A percentile compares a stretch with the other conserved stretches of the same genome.
Evolutionary conservation across 805 yeast species (phyloP).

Genomic region (Sugiyamaella chiloensis): DNA sequence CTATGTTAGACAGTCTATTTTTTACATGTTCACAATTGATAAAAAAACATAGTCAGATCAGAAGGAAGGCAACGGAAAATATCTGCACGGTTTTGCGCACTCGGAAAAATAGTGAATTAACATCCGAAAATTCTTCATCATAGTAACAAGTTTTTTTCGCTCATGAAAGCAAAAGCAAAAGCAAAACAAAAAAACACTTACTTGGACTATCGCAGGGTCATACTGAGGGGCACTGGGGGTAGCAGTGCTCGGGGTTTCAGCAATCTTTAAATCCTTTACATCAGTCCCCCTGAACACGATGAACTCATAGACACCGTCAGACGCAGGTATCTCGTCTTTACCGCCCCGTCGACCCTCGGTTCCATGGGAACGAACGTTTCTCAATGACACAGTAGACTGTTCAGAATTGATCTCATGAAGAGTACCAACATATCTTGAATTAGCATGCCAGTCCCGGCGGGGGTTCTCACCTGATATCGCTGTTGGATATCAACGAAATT

Average conservation of each 20-base stretch:
- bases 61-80: conserved; percentile 47
- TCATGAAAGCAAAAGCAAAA: too few species aligned
- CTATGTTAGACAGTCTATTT: too few species aligned
- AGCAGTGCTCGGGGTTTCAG: conserved; percentile 43
- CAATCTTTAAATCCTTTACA: conserved; percentile 81
- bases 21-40: background rate
- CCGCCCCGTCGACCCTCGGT: conserved; percentile 84
- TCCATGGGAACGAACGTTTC: conserved; percentile 77
- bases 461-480: conserved; percentile 57
- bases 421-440: conserved; percentile 75
- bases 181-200: too few species aligned
- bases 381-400: conserved; percentile 82
- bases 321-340: conserved; percentile 66
- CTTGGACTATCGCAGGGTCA: too few species aligned
- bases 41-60: conserved; percentile 26
- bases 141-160: conserved; percentile 9
- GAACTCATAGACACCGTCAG: conserved; percentile 63
- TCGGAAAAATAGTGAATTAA: conserved; percentile 28
- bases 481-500: conserved; percentile 72
- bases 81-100: conserved; percentile 36
- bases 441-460: background rate
- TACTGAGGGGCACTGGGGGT: conserved; percentile 2
- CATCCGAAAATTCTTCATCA: conserved; percentile 34
- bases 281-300: conserved; percentile 89
- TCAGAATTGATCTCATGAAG: conserved; percentile 85